phyloP scores from a whole-genome alignment of 768 basidiomycete genomes.

The Gloeophyllum trabeum region DNA sequence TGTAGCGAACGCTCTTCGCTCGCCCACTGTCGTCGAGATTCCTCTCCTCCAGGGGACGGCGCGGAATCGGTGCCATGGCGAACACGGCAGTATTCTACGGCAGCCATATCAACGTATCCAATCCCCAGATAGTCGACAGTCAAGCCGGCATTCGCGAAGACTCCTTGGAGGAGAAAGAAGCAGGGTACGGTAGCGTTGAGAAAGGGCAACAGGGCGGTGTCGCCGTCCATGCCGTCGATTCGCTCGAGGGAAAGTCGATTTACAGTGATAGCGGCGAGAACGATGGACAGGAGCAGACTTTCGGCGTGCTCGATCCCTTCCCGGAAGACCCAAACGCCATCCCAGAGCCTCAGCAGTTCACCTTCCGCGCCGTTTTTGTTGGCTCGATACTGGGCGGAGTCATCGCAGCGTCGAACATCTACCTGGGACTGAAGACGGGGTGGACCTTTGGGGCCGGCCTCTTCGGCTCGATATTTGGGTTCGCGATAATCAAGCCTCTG shows the following conservation, averaged over 20 bases:
- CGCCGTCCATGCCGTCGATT: background rate
- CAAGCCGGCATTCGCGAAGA: background rate
- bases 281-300: background rate
- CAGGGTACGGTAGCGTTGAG: background rate
- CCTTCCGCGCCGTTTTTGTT: conserved; percentile 30
- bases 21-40: no score
- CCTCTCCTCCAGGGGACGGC: no score
- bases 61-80: no score
- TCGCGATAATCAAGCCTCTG: conserved; percentile 12
- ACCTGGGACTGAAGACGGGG: conserved; percentile 59
- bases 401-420: conserved; percentile 53
- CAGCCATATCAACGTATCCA: background rate
- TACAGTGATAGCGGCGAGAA: background rate
- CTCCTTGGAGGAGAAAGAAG: background rate
- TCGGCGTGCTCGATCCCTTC: conserved; percentile 1
- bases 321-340: conserved; percentile 3
- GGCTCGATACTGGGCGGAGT: conserved; percentile 40
- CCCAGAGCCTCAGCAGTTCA: conserved; percentile 1
- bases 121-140: background rate
- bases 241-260: no score
- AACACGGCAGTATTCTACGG: no score
- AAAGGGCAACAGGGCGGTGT: background rate
- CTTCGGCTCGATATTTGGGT: conserved; percentile 3
- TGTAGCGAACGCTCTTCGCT: no score
- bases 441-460: background rate